Conservation (phyloP, 208 protist genomes). For the Trypanosoma caninum region DNA sequence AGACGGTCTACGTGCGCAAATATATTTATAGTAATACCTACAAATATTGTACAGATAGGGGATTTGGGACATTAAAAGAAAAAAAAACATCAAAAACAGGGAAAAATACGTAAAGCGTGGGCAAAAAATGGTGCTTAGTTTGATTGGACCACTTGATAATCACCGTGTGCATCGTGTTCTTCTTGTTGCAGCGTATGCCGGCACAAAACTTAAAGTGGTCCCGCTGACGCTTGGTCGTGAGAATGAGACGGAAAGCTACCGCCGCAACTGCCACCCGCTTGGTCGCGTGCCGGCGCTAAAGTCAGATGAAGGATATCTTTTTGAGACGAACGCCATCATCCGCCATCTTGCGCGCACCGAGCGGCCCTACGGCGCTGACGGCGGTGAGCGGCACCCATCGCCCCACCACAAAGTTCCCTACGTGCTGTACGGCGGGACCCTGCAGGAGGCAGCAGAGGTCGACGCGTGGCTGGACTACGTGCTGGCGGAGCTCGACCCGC, state of each 20-base stretch:
- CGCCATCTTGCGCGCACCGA: slow-evolving; percentile 65
- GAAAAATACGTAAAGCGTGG: background rate
- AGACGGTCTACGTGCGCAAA: too few species aligned
- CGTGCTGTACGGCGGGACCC: slow-evolving; percentile 64
- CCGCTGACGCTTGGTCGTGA: slow-evolving; percentile 37
- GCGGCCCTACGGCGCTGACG: slow-evolving; percentile 24
- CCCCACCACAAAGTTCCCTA: slow-evolving; percentile 60
- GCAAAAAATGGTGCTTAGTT: slow-evolving; percentile 44
- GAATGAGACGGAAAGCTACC: slow-evolving; percentile 57
- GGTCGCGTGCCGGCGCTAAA: slow-evolving; percentile 60
- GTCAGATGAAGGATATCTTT: slow-evolving; percentile 76
- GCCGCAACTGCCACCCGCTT: slow-evolving; percentile 66
- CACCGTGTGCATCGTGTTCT: slow-evolving; percentile 53
- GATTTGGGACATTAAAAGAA: background rate
- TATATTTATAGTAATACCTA: too few species aligned
- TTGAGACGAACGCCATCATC: slow-evolving; percentile 75
- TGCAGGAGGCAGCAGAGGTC: slow-evolving; percentile 55
- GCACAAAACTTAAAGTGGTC: slow-evolving; percentile 55
- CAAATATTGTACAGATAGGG: too few species aligned
- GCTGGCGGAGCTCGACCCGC: slow-evolving; percentile 39
- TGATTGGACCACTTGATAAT: slow-evolving; percentile 55
- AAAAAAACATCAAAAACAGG: background rate
- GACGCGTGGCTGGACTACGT: slow-evolving; percentile 84
- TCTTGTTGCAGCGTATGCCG: slow-evolving; percentile 66
- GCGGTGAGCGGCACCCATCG: slow-evolving; percentile 36